Base-by-base conservation (phyloP, 2,329 filamentous ascomycete genomes). In the Knoxdaviesia proteae region DNA sequence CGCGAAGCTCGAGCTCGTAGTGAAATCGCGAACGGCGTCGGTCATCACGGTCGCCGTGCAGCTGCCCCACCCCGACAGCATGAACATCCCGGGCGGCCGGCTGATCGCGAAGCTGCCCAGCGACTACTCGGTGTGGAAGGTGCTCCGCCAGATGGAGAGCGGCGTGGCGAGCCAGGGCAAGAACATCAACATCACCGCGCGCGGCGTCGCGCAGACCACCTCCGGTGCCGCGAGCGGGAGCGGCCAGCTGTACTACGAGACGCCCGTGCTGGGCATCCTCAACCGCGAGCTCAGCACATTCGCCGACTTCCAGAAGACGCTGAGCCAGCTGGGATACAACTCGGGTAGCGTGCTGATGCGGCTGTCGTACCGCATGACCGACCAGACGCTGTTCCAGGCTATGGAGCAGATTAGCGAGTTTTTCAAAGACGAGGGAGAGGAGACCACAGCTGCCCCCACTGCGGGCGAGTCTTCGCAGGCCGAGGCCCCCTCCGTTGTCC, bases 1-100 rank as follows among this genome's bases (percentile, higher is more conserved):
- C 47, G 88, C 90, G 46, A 93, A 92, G 56, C 74, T 98, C 45
- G 87, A 96, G 55, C 80, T 98, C 41, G 80, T 94, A 29, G 77
- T 84, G 54, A 77, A 80, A 46, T 90, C 87, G 39, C 82, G 83
- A 45, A 90, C 86, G 0, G 80, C 87, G 0, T 79, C 84, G 2
- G 80, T 80, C 40, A 80, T 98, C 44, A 86, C 80, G 36, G 80
- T 98, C 37, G 88, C 84, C n/a, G 64, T 98, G 8, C 83, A 93
- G 54, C 65, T 94, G 32, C 83, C 84, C 4, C 69, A 77, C 34
- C 72, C 77, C 29, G 80, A 90, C 54, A 74, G 70, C 20, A 65
- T 63, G 38, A 65, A 69, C 40, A 66, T 71, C 20, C 69, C 76
- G 2, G 74, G 73, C 49, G 74, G 76, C 30, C 75, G 86, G 32